A percentile compares a stretch with the other conserved stretches of the same genome.
These are phyloP conservation scores for Gentiana macrophylla DNA, from an alignment of 257 asterid species.

Conservation along the genomic window DNA sequence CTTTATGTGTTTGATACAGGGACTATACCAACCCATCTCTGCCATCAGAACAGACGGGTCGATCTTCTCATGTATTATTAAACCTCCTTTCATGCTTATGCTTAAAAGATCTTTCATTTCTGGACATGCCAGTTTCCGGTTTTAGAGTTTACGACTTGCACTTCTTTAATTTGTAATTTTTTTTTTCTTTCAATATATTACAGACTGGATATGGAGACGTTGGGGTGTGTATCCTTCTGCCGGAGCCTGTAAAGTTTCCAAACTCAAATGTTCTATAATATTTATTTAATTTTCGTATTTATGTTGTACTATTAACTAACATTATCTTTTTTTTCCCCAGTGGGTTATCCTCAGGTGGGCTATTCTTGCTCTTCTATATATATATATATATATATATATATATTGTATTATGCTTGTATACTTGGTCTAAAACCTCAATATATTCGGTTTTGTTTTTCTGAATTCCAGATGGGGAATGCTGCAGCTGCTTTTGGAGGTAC, in stretches of 20 bases:
- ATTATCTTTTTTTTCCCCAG: conserved; percentile 25
- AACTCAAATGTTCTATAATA: conserved; percentile 4
- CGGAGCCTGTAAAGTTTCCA: conserved; percentile 20
- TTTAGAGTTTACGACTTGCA: background rate
- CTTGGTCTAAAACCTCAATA: too few species aligned
- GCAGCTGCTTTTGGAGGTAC: conserved; percentile 98
- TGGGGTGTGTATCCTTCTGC: conserved; percentile 39
- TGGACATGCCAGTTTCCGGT: background rate
- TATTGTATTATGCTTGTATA: too few species aligned
- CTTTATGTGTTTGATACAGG: conserved; percentile 22
- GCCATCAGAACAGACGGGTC: conserved; percentile 97
- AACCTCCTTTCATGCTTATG: conserved; percentile 16
- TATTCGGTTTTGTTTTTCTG: background rate
- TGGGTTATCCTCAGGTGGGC: conserved; percentile 90
- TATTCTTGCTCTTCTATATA: background rate
- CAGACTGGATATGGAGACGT: conserved; percentile 78
- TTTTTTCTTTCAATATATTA: conserved; percentile 6
- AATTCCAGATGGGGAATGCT: conserved; percentile 70
- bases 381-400: too few species aligned
- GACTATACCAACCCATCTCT: conserved; percentile 91
- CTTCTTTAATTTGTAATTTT: conserved; percentile 3
- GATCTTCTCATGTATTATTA: conserved; percentile 63
- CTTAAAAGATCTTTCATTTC: conserved; percentile 13
- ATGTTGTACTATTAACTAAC: too few species aligned
- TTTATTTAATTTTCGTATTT: conserved; percentile 2